Conservation (phyloP, 1,284 basidiomycete genomes). For the Heterobasidion parviporum region DNA sequence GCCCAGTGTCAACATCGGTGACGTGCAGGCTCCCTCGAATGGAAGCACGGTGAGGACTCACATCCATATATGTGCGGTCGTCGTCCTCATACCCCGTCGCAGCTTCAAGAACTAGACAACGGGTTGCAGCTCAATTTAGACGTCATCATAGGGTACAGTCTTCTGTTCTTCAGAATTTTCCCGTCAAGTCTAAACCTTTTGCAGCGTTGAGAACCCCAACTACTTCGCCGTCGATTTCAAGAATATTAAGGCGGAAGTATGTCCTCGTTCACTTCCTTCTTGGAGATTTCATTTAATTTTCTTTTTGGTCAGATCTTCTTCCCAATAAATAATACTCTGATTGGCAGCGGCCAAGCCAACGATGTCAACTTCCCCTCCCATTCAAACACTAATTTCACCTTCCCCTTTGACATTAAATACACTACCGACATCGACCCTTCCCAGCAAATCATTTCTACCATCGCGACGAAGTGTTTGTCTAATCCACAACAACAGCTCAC, state of each 20-base stretch:
- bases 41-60: conserved; percentile 31
- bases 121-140: conserved; percentile 59
- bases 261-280: conserved; percentile 7
- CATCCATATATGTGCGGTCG: conserved; percentile 2
- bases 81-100: neutral
- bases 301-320: conserved; percentile 51
- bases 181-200: neutral
- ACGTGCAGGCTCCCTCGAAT: conserved; percentile 33
- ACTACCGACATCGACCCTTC: conserved; percentile 52
- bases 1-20: conserved; percentile 62
- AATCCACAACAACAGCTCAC: conserved; percentile 42
- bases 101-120: conserved; percentile 22
- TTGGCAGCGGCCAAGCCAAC: conserved; percentile 61
- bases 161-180: neutral
- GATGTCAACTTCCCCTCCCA: conserved; percentile 61
- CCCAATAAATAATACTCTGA: conserved; percentile 57
- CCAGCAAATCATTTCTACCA: conserved; percentile 52
- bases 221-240: conserved; percentile 74
- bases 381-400: conserved; percentile 65
- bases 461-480: conserved; percentile 64
- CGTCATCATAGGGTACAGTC: conserved; percentile 47
- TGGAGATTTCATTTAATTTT: neutral
- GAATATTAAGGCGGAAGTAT: conserved; percentile 58
- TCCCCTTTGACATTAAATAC: conserved; percentile 78
- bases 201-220: conserved; percentile 79